Conservation (phyloP, 495 filamentous ascomycete genomes). For the Aspergillus cavernicola region DNA sequence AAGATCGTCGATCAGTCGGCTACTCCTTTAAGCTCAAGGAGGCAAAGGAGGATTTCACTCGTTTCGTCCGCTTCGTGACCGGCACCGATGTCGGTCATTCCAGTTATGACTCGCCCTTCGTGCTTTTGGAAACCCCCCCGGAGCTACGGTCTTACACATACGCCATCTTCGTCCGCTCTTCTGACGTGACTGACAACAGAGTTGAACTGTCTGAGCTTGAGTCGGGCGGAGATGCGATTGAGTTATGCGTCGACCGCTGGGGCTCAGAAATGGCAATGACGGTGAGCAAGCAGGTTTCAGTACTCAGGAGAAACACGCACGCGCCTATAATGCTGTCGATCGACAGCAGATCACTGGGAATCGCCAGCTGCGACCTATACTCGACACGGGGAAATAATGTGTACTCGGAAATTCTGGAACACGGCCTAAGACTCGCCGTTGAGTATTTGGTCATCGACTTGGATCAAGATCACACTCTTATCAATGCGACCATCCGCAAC, state of each 20-base stretch:
- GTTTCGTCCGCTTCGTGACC: constrained; percentile 64
- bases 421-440: constrained; percentile 67
- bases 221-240: constrained; percentile 67
- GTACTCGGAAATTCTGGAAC: constrained; percentile 51
- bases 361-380: constrained; percentile 21
- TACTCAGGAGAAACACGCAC: constrained; percentile 53
- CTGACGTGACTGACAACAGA: constrained; percentile 51
- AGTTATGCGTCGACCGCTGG: constrained; percentile 68
- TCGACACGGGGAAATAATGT: constrained; percentile 7
- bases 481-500: constrained; percentile 45
- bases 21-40: constrained; percentile 68
- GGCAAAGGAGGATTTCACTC: constrained; percentile 70
- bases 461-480: constrained; percentile 39
- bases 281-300: constrained; percentile 43
- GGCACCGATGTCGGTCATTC: constrained; percentile 50
- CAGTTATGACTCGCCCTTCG: constrained; percentile 68
- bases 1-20: constrained; percentile 44
- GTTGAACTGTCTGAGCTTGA: constrained; percentile 61
- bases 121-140: constrained; percentile 62
- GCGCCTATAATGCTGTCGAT: constrained; percentile 68
- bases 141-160: constrained; percentile 65
- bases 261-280: constrained; percentile 39
- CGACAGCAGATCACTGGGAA: constrained; percentile 46
- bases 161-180: constrained; percentile 60
- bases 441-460: constrained; percentile 72